A percentile compares a stretch with the other conserved stretches of the same genome.
Conservation (phyloP, 306 rosid genomes). For the Abrus pulchellus region DNA sequence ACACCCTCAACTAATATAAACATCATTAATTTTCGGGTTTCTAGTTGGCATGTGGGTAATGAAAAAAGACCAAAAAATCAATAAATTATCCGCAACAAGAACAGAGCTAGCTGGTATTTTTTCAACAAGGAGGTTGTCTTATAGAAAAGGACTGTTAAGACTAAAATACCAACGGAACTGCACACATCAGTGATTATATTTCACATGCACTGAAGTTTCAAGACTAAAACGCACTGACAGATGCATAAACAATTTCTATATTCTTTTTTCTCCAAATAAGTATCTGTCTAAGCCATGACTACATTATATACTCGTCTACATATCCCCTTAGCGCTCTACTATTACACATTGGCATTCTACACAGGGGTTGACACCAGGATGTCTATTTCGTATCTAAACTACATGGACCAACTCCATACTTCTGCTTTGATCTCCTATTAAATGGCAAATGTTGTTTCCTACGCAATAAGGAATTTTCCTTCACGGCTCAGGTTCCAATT, state of each 20-base stretch:
- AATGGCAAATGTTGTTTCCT: conserved; percentile 41
- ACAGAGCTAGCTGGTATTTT: background rate
- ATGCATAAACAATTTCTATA: conserved; percentile 40
- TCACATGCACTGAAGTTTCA: conserved; percentile 19
- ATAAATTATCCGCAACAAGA: background rate
- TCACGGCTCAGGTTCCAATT: conserved; percentile 43
- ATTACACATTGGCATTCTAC: conserved; percentile 48
- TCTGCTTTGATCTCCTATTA: conserved; percentile 47
- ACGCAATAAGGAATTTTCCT: conserved; percentile 48
- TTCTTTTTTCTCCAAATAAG: conserved; percentile 34
- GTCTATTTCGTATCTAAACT: conserved; percentile 49
- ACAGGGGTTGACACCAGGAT: conserved; percentile 47
- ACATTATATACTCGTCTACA: conserved; percentile 43
- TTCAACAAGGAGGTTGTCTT: background rate
- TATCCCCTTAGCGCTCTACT: conserved; percentile 41
- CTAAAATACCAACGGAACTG: conserved; percentile 5
- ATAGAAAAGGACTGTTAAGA: background rate
- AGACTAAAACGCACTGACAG: background rate
- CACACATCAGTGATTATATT: background rate
- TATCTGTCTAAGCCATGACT: conserved; percentile 38
- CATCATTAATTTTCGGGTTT: background rate
- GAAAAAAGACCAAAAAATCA: background rate
- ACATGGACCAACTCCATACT: conserved; percentile 48
- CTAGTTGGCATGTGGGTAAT: background rate
- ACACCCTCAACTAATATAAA: conserved; percentile 15